These are phyloP conservation scores for Phytophthora pseudosyringae DNA, from an alignment of 352 stramenopile species.

Conservation along the genomic window DNA sequence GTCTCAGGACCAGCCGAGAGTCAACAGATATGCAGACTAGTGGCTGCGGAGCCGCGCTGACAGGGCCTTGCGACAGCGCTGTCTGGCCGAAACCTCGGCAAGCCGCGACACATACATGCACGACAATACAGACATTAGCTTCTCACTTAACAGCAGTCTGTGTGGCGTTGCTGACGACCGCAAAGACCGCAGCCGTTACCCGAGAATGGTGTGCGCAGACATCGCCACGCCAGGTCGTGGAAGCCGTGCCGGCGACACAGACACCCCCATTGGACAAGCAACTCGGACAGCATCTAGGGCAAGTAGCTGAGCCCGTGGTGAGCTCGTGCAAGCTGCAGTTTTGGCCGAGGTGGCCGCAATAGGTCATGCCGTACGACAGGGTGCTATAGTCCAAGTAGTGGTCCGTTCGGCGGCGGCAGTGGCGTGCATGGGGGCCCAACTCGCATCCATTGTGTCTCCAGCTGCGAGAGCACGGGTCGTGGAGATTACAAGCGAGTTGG, in stretches of 20 bases:
- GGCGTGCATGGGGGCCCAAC: neutral
- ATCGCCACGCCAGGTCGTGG: neutral
- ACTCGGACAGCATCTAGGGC: neutral
- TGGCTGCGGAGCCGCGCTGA: constrained; percentile 1
- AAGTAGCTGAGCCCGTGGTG: neutral
- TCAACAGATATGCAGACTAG: neutral
- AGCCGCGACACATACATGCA: neutral
- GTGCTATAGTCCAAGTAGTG: neutral
- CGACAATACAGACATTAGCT: neutral
- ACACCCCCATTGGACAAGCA: neutral
- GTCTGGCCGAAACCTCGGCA: neutral
- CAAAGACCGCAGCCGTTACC: constrained; percentile 1
- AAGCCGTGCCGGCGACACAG: neutral
- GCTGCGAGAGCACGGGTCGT: too few species aligned
- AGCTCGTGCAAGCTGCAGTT: neutral
- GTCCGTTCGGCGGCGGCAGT: neutral
- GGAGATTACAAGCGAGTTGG: too few species aligned
- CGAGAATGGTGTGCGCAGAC: constrained; percentile 5
- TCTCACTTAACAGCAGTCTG: neutral
- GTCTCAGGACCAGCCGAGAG: neutral
- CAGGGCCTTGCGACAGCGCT: neutral
- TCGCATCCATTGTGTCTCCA: too few species aligned
- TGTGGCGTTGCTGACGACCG: neutral
- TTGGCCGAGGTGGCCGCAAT: neutral
- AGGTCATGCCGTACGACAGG: neutral